phyloP scores from a whole-genome alignment of 2,329 filamentous ascomycete genomes.

The Apiospora arundinis region DNA sequence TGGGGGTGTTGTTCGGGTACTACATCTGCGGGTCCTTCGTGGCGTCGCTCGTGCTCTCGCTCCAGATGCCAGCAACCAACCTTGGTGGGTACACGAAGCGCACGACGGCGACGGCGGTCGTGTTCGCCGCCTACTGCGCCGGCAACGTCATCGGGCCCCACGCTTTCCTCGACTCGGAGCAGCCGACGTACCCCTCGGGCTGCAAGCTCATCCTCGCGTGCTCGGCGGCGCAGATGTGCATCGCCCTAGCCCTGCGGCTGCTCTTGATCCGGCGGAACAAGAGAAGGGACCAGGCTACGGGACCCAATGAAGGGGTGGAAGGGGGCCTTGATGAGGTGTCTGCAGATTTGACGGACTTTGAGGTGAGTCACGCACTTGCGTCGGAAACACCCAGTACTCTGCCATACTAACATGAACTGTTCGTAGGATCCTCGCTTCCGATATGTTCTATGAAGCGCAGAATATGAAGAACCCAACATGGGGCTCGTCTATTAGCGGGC shows the following conservation, averaged over 20 bases:
- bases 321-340: slow-evolving; percentile 35
- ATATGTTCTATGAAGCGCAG: slow-evolving; percentile 30
- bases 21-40: slow-evolving; percentile 58
- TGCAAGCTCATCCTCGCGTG: slow-evolving; percentile 57
- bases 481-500: too few species aligned
- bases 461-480: too few species aligned
- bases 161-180: slow-evolving; percentile 51
- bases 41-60: slow-evolving; percentile 56
- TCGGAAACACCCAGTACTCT: not conserved
- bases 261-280: slow-evolving; percentile 47
- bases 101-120: slow-evolving; percentile 51
- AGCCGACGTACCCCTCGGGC: slow-evolving; percentile 57
- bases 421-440: slow-evolving; percentile 37
- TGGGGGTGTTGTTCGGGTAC: slow-evolving; percentile 57
- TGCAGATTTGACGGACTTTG: slow-evolving; percentile 47
- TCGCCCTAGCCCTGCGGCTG: slow-evolving; percentile 43
- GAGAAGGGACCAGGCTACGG: slow-evolving; percentile 42
- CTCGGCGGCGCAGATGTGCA: slow-evolving; percentile 47
- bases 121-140: slow-evolving; percentile 53
- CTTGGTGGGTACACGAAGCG: slow-evolving; percentile 56
- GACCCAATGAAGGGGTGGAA: slow-evolving; percentile 19
- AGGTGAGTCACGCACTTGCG: slow-evolving; percentile 33
- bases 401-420: not conserved
- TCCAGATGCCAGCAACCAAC: slow-evolving; percentile 58
- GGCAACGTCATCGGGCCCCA: slow-evolving; percentile 56